Base-by-base conservation (phyloP, 345 rosid genomes). In the Eucalyptus albens region DNA sequence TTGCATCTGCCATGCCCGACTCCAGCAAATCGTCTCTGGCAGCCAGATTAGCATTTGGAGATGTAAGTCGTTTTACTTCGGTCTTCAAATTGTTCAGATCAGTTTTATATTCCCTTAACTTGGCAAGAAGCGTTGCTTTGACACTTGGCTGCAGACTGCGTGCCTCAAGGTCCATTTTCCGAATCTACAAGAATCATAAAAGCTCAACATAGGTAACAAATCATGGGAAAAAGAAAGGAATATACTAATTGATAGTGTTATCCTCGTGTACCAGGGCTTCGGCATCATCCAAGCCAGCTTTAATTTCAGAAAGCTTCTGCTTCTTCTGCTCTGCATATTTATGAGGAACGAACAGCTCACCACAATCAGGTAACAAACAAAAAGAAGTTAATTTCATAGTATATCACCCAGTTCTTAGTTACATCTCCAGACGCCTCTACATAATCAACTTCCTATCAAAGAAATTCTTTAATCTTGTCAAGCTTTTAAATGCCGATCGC, bases 151-250 rank as follows among this genome's bases (percentile, higher is more conserved):
- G 93, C 92, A 94, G 90, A 91, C 93, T 93, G 86, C 94, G 93
- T 13, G 96, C 95, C 89, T 94, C 95, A 67, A 93, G 94, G 89
- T 94, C 96, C 95, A 94, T 93, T 92, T 94, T 94, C 85, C 90
- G 92, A 90, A 94, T 90, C 96, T 94, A 86, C 86, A 45, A 24
- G n/a, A 45, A 31, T 60, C 86, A 60, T n/a, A 87, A 82, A 50
- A 21, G 11, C 19, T 6, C 42, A 12, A 59, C 33, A 85, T 29
- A 51, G 40, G 45, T 15, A 16, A 42, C 40, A 60, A 60, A 15
- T 31, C 62, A n/a, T 9, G 83, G 40, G 62, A 33, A 37, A 50
- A 86, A 50, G 72, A 51, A 89, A 22, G 29, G 49, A 86, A 7
- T 21, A 42, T 55, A 56, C 44, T 22, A 33, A 19, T 9, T 5